Percentiles rank a stretch among this genome's conserved stretches.
Conservation (phyloP, 23 red algal species). For the Pyropia haitanensis region DNA sequence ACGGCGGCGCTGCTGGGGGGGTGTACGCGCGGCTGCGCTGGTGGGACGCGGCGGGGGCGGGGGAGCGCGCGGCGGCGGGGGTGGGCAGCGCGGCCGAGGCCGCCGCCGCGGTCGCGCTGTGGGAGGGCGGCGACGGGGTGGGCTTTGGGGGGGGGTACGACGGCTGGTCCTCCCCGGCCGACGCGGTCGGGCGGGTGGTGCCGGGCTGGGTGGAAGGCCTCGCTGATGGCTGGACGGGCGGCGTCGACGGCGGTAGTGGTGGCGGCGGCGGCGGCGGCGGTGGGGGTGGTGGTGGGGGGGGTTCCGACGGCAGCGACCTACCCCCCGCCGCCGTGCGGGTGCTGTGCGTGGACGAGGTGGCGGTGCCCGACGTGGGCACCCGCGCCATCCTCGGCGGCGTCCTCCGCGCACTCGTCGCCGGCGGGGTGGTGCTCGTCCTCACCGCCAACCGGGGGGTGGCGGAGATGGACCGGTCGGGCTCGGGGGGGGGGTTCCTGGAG, state of each 20-base stretch:
- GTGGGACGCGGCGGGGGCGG: neutral
- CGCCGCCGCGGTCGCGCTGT: too few relatives aligned
- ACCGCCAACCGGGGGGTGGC: conserved; percentile 40
- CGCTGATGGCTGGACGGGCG: too few relatives aligned
- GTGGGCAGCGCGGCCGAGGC: too few relatives aligned
- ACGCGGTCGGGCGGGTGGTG: too few relatives aligned
- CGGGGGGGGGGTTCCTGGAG: conserved; percentile 15
- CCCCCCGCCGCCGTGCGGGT: neutral
- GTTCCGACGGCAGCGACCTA: too few relatives aligned
- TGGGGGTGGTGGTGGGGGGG: too few relatives aligned
- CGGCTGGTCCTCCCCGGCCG: neutral
- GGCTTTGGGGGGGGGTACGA: neutral
- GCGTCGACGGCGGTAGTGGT: too few relatives aligned
- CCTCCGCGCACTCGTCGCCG: conserved; percentile 3
- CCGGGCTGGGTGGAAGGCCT: too few relatives aligned
- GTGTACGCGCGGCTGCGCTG: neutral
- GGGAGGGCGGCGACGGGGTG: neutral
- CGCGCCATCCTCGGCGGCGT: conserved; percentile 26
- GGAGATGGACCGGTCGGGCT: conserved; percentile 35
- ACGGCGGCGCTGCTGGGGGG: too few relatives aligned
- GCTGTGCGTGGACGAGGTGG: conserved; percentile 56
- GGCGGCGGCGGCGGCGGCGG: too few relatives aligned
- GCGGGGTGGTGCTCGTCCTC: conserved; percentile 23
- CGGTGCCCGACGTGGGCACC: conserved; percentile 49
- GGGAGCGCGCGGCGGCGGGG: neutral